Conservation (phyloP, 169 alveolate species). For the Babesia bigemina region DNA sequence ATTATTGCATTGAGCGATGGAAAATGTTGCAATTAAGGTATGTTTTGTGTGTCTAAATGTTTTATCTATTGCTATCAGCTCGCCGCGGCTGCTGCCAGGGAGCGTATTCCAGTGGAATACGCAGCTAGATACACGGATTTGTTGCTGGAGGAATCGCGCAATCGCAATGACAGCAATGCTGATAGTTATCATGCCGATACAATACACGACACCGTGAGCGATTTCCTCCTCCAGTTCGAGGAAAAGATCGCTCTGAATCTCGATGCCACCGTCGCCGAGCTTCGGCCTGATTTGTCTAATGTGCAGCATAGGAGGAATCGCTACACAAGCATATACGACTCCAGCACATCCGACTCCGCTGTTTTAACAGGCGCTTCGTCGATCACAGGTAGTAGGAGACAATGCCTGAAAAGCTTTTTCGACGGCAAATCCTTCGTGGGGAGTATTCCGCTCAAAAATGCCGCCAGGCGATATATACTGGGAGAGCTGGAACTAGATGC, state of each 20-base stretch:
- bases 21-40: conserved; percentile 14
- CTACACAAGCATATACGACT: conserved; percentile 53
- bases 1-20: not conserved
- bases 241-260: not conserved
- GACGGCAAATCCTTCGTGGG: conserved; percentile 40
- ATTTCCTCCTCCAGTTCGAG: conserved; percentile 6
- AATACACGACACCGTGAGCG: conserved; percentile 9
- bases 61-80: not conserved
- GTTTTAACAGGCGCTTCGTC: not conserved
- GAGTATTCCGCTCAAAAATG: conserved; percentile 52
- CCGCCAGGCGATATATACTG: conserved; percentile 37
- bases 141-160: conserved; percentile 16
- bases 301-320: not conserved
- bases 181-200: conserved; percentile 5
- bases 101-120: conserved; percentile 23
- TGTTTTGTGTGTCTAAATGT: not conserved
- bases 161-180: not conserved
- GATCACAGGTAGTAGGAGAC: not conserved
- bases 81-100: conserved; percentile 27
- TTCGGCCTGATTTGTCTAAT: conserved; percentile 1
- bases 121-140: conserved; percentile 15
- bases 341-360: not conserved
- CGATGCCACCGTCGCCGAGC: not conserved
- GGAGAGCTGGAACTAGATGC: not conserved
- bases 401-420: conserved; percentile 39